These are phyloP conservation scores for Penicillium sp. DNA, from an alignment of 2,329 filamentous ascomycete species.

Conservation along the genomic window DNA sequence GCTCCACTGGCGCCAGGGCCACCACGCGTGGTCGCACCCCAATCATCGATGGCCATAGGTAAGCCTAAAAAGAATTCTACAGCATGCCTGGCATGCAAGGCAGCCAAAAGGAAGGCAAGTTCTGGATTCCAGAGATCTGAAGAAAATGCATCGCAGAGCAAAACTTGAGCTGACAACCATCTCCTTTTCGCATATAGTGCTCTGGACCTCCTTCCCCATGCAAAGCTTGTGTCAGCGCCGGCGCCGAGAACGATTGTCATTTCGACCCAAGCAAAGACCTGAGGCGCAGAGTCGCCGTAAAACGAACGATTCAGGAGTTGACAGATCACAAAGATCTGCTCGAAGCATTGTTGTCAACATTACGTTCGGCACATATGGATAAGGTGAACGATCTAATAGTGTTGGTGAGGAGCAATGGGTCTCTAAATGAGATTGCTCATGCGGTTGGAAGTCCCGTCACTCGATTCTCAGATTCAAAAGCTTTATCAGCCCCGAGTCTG, in stretches of 20 bases:
- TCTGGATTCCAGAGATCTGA: no score
- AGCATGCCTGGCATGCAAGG: conserved; percentile 37
- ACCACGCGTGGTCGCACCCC: conserved; percentile 20
- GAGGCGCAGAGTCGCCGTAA: conserved; percentile 38
- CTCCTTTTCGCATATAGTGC: conserved; percentile 24
- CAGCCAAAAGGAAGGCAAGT: conserved; percentile 38
- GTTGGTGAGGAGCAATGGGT: conserved; percentile 29
- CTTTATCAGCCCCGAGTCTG: conserved; percentile 5
- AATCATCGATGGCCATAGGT: conserved; percentile 21
- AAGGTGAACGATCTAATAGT: conserved; percentile 27
- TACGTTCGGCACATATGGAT: conserved; percentile 28
- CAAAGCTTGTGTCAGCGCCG: conserved; percentile 31
- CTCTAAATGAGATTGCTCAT: conserved; percentile 28
- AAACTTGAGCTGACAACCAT: neutral
- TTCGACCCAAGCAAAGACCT: conserved; percentile 40
- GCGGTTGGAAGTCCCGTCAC: conserved; percentile 21
- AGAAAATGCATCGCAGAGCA: neutral
- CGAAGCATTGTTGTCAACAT: conserved; percentile 28
- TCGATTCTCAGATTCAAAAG: conserved; percentile 18
- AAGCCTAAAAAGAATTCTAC: conserved; percentile 39
- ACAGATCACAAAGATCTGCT: conserved; percentile 35
- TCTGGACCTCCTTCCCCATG: conserved; percentile 37
- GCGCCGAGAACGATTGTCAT: conserved; percentile 29
- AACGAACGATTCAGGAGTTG: conserved; percentile 37
- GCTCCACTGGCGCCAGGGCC: conserved; percentile 30